Conservation (phyloP, 768 basidiomycete genomes). For the Boletus subparvulus region DNA sequence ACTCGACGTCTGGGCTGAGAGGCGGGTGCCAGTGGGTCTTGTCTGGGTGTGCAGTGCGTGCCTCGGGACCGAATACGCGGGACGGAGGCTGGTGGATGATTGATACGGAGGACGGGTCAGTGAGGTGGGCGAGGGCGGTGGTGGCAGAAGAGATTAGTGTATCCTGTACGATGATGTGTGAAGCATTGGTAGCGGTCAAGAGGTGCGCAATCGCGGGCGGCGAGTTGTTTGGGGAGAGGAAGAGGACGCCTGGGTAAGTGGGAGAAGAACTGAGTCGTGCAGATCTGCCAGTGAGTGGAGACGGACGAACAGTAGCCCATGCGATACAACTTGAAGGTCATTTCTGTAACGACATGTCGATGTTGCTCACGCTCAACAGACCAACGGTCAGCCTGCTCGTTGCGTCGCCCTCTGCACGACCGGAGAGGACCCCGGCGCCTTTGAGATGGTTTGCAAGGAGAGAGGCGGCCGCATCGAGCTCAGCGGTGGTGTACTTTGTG, state of each 20-base stretch:
- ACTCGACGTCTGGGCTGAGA: slow-evolving; percentile 23
- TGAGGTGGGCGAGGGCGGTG: slow-evolving; percentile 15
- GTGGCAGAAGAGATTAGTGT: slow-evolving; percentile 11
- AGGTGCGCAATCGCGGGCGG: slow-evolving; percentile 47
- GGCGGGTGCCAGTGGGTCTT: slow-evolving; percentile 23
- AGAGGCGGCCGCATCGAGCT: slow-evolving; percentile 28
- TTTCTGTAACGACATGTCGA: slow-evolving; percentile 26
- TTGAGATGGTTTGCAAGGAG: slow-evolving; percentile 25
- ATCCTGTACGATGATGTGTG: slow-evolving; percentile 25
- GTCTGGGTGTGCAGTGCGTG: slow-evolving; percentile 16
- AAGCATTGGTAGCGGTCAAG: slow-evolving; percentile 26
- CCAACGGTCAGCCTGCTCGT: slow-evolving; percentile 27
- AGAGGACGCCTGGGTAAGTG: slow-evolving; percentile 26
- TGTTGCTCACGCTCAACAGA: slow-evolving; percentile 27
- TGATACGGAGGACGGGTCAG: slow-evolving; percentile 21
- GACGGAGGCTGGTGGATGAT: slow-evolving; percentile 25
- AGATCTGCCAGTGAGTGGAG: not conserved
- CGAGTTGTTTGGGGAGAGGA: slow-evolving; percentile 46
- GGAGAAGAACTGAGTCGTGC: not conserved
- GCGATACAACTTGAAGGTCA: slow-evolving; percentile 23
- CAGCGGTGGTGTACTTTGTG: slow-evolving; percentile 23
- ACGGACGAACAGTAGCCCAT: slow-evolving; percentile 32
- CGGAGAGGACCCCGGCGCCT: slow-evolving; percentile 17
- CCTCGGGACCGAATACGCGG: slow-evolving; percentile 13
- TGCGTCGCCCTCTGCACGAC: slow-evolving; percentile 25